Evolutionary conservation across 2,329 filamentous ascomycete genomes (phyloP).

Genomic region (Orbilia quercus): DNA sequence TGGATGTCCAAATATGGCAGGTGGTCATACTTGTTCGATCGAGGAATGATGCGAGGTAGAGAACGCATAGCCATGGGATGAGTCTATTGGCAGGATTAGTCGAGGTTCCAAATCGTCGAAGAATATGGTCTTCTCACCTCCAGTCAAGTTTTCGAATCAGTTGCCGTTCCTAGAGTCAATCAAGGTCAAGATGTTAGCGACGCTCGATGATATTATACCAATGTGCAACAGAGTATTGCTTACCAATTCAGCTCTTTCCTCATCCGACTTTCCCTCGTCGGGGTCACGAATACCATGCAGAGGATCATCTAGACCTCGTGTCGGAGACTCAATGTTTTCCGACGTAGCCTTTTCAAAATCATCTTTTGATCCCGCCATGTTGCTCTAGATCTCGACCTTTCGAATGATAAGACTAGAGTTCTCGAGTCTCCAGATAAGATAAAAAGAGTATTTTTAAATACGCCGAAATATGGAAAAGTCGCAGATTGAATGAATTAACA

Average conservation of each 20-base stretch:
- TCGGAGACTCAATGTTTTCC: constrained; percentile 42
- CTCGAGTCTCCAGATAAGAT: constrained; percentile 5
- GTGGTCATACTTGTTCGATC: constrained; percentile 64
- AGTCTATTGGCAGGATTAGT: constrained; percentile 34
- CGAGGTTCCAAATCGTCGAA: background rate
- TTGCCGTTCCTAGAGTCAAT: constrained; percentile 69
- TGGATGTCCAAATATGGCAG: constrained; percentile 37
- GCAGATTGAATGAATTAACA: constrained; percentile 11
- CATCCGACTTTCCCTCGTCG: constrained; percentile 73
- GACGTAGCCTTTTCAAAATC: constrained; percentile 37
- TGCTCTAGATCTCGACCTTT: background rate
- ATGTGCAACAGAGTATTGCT: constrained; percentile 59
- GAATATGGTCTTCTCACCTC: constrained; percentile 71
- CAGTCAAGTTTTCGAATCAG: constrained; percentile 73
- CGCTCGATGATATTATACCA: background rate
- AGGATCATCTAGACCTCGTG: constrained; percentile 22
- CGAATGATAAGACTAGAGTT: background rate
- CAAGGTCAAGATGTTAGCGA: constrained; percentile 16
- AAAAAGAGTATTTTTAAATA: too few species aligned
- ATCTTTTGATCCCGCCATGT: constrained; percentile 7
- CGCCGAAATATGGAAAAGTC: background rate
- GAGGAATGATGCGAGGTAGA: constrained; percentile 80
- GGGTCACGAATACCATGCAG: constrained; percentile 64
- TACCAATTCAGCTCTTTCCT: constrained; percentile 73
- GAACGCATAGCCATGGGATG: constrained; percentile 69